phyloP scores from a whole-genome alignment of 2,329 filamentous ascomycete species.

The Colletotrichum kahawae region DNA sequence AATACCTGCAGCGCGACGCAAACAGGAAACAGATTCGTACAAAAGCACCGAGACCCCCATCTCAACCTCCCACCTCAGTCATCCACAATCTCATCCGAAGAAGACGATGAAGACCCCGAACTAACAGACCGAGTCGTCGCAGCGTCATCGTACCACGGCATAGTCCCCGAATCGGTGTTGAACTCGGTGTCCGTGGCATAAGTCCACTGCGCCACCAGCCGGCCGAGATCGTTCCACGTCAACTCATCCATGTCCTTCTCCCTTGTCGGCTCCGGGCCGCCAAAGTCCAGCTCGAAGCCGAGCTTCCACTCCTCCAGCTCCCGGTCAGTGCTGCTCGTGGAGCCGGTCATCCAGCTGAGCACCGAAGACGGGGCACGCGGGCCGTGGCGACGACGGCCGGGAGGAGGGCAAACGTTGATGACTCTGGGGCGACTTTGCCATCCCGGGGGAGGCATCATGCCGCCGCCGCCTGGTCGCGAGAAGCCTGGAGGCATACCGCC shows the following conservation, averaged over 20 bases:
- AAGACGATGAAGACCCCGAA: background rate
- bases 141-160: constrained; percentile 6
- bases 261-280: background rate
- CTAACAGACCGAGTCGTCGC: background rate
- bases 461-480: too few species aligned
- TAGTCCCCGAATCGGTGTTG: background rate
- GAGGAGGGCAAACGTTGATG: background rate
- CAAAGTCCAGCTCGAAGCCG: background rate
- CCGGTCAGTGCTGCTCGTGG: background rate
- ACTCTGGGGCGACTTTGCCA: too few species aligned
- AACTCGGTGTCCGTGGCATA: constrained; percentile 10
- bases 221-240: background rate
- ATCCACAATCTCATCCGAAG: background rate
- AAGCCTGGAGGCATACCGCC: too few species aligned
- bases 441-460: too few species aligned
- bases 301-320: background rate
- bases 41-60: background rate
- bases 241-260: constrained; percentile 1
- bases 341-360: background rate
- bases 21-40: background rate
- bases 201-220: constrained; percentile 5
- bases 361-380: background rate
- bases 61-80: background rate
- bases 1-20: background rate
- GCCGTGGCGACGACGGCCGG: background rate